Percentiles rank a stretch among this genome's conserved stretches.
Conservation (phyloP, 805 yeast genomes). For the Naumovozyma baii region DNA sequence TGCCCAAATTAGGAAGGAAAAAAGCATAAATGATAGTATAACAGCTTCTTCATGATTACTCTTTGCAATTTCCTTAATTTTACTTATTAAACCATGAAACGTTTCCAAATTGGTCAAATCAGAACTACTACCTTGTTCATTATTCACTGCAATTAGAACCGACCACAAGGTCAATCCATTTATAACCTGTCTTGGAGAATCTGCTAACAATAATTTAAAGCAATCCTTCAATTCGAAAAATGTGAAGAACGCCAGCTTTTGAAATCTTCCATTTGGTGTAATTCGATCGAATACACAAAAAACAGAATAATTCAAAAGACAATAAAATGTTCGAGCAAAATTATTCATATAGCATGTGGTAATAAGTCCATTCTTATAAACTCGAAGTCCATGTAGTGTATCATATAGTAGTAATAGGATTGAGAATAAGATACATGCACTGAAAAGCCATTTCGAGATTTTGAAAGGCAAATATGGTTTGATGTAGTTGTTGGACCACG, state of each 20-base stretch:
- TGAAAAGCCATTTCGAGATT: constrained; percentile 61
- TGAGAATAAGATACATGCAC: constrained; percentile 71
- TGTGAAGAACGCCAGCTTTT: constrained; percentile 56
- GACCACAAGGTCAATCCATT: constrained; percentile 65
- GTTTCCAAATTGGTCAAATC: constrained; percentile 27
- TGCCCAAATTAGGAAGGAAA: constrained; percentile 67
- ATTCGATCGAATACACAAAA: constrained; percentile 67
- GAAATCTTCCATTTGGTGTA: constrained; percentile 53
- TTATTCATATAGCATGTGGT: constrained; percentile 61
- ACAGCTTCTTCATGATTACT: constrained; percentile 57
- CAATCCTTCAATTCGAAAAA: constrained; percentile 58
- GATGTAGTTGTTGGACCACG: constrained; percentile 50
- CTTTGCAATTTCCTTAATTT: constrained; percentile 49
- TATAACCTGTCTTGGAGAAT: constrained; percentile 79
- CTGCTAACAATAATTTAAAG: constrained; percentile 58
- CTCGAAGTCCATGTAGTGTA: constrained; percentile 45
- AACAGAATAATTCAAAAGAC: constrained; percentile 48
- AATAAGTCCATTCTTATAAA: constrained; percentile 52
- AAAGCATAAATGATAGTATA: constrained; percentile 64
- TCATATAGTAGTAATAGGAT: constrained; percentile 49
- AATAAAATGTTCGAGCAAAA: constrained; percentile 49
- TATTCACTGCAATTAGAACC: constrained; percentile 31
- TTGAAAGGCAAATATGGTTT: constrained; percentile 40
- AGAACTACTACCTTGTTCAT: constrained; percentile 2
- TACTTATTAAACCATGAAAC: constrained; percentile 29